Evolutionary conservation across 2,329 filamentous ascomycete genomes (phyloP).

Genomic region (Ceratocystis cacaofunesta): DNA sequence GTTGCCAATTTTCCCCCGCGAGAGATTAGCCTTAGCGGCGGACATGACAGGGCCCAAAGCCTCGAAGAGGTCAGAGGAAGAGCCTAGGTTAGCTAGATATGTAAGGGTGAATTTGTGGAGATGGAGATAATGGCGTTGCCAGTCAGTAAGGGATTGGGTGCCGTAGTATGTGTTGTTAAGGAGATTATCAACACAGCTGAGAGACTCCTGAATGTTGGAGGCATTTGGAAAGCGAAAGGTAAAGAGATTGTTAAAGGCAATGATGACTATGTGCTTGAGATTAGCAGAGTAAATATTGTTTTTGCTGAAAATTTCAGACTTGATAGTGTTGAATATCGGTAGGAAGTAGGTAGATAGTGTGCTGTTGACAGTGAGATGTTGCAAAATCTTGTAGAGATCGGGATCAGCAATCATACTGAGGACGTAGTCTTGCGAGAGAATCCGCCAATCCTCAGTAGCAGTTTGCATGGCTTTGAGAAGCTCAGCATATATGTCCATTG

Average conservation of each 20-base stretch:
- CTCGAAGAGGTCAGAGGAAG: not conserved
- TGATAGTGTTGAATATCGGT: not conserved
- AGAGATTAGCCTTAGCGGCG: not conserved
- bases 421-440: not conserved
- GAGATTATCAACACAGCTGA: not conserved
- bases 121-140: not conserved
- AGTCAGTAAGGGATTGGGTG: not conserved
- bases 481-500: not conserved
- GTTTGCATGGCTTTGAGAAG: not conserved
- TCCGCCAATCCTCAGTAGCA: not conserved
- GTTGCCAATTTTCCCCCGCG: not conserved
- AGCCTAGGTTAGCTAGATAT: not conserved
- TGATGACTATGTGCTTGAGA: not conserved
- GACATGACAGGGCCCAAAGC: not conserved
- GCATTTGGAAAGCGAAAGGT: not conserved
- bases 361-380: not conserved
- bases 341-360: not conserved
- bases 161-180: not conserved
- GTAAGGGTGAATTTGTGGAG: not conserved
- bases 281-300: conserved; percentile 6
- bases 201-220: not conserved
- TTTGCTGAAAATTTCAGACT: not conserved
- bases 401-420: not conserved
- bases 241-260: not conserved
- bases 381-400: not conserved